Conservation (phyloP, 1,284 basidiomycete species). For the Apiotrichum akiyoshidainum region DNA sequence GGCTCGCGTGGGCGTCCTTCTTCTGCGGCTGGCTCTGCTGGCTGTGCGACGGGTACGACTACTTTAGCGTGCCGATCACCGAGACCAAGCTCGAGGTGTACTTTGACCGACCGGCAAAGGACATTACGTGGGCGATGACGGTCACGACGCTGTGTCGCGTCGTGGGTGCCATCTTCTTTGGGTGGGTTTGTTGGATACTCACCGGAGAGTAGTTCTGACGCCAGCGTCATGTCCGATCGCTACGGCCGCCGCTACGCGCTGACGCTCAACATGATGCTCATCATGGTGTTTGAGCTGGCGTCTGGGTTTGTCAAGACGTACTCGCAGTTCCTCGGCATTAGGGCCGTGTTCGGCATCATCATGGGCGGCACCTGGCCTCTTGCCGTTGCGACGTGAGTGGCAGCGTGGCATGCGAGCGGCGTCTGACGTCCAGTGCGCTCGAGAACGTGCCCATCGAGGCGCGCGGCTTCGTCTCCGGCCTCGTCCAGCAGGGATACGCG, state of each 20-base stretch:
- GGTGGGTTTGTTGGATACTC: conserved; percentile 13
- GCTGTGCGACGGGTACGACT: conserved; percentile 52
- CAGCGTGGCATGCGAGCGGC: not conserved
- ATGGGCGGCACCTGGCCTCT: conserved; percentile 64
- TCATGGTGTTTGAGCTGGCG: conserved; percentile 73
- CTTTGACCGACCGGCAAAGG: conserved; percentile 33
- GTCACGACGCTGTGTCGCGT: conserved; percentile 88
- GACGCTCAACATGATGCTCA: conserved; percentile 67
- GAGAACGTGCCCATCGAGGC: conserved; percentile 85
- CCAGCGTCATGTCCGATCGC: conserved; percentile 65
- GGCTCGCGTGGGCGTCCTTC: conserved; percentile 38
- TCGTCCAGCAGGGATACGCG: conserved; percentile 80
- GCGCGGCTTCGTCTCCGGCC: conserved; percentile 79
- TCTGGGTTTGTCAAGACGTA: conserved; percentile 56
- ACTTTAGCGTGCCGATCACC: conserved; percentile 18
- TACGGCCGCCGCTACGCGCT: conserved; percentile 93
- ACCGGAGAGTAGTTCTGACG: not conserved
- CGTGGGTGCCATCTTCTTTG: conserved; percentile 78
- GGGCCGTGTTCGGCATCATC: conserved; percentile 73
- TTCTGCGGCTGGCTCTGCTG: conserved; percentile 60
- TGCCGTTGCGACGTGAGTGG: conserved; percentile 34
- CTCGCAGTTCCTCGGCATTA: conserved; percentile 53
- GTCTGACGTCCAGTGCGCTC: conserved; percentile 60
- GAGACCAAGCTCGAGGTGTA: conserved; percentile 57
- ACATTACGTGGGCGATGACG: conserved; percentile 71